Evolutionary conservation across 2,329 filamentous ascomycete species (phyloP), one percentile per base, ranked within the genome.

Genomic region (Tolypocladium album): DNA sequence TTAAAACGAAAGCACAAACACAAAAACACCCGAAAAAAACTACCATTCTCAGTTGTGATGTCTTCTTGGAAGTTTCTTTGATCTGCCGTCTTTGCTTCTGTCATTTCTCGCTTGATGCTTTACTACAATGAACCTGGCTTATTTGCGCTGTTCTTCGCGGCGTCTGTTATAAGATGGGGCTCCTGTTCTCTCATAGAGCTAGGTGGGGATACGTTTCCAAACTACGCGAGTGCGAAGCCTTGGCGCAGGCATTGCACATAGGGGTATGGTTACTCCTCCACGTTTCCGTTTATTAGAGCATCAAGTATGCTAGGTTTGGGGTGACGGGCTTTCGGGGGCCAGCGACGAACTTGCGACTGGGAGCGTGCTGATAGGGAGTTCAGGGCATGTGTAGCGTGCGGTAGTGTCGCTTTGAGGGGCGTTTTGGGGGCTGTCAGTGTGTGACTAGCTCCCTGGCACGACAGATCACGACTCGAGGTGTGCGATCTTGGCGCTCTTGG

Each of bases 181-280:
- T 45, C 31, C 22, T 13, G 36, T 38, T 36, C 27, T 27, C 24
- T 47, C 38, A 58, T 52, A 52, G 27, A 58, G 38, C 15, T 53
- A 55, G 57, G 47, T 31, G 57, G 59, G 43, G 53, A 60, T 47
- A 56, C 38, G 58, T 45, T 58, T 60, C 20, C 60, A 57, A 34
- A 43, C 58, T 17, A 39, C 58, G 36, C 50, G 31, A 52, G 24
- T 27, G 45, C 45, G 27, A 9, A n/a, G 47, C 47, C 47, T 20
- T 2, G 47, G 17, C 17, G 50, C 50, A 53, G 31, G 50, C 31
- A 31, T 24, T 53, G 20, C n/a, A 20, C 20, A 24, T 4, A 12
- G 55, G 24, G 55, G 36, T 56, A 45, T 17, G 55, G 15, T n/a
- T 57, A 57, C 36, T 40, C 36, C 24, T 56, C 38, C 55, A 57